Evolutionary conservation across 495 filamentous ascomycete species (phyloP), one percentile per base, ranked within the genome.

Genomic region (Daldinia grandis): DNA sequence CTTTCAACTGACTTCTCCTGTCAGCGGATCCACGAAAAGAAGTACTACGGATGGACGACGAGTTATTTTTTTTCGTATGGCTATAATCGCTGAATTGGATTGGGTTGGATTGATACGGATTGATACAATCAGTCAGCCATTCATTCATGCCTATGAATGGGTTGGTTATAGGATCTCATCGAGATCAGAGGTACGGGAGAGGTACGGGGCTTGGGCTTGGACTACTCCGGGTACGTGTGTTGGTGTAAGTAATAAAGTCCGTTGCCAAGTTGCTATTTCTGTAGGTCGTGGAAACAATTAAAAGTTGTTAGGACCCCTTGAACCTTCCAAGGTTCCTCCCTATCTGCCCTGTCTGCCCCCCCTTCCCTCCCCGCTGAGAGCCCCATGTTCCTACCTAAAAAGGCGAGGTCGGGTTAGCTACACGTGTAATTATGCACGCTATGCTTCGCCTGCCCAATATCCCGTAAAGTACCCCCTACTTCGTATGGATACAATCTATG

Each of bases 261-360:
- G 55, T 59, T 69, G 31, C 66, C 58, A 60, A 50, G 55, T 64
- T 69, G 31, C 66, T 64, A 60, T 69, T 69, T 65, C 62, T 65
- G 61, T 61, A 57, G 54, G 53, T 60, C 47, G 27, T 47, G 37
- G 67, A 59, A 59, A 59, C 35, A 59, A 59, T 42, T 44, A 70
- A 56, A 68, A 56, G 33, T 47, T 58, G 54, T 50, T 58, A 69
- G 47, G 55, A 64, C 61, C 61, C 67, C 49, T 57, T 65, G 55
- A 56, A 40, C 37, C 25, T 42, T 59, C 37, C 66, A 50, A 63
- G 30, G 54, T 44, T 51, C 44, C 35, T 63, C 59, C 33, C 33
- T 35, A 35, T 35, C 33, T 35, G 33, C 33, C 33, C 53, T 63
- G 19, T 28, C 40, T 57, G 33, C 30, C 33, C 54, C 53, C 54